Base-by-base conservation (phyloP, 345 rosid species). In the Gossypium stocksii region DNA sequence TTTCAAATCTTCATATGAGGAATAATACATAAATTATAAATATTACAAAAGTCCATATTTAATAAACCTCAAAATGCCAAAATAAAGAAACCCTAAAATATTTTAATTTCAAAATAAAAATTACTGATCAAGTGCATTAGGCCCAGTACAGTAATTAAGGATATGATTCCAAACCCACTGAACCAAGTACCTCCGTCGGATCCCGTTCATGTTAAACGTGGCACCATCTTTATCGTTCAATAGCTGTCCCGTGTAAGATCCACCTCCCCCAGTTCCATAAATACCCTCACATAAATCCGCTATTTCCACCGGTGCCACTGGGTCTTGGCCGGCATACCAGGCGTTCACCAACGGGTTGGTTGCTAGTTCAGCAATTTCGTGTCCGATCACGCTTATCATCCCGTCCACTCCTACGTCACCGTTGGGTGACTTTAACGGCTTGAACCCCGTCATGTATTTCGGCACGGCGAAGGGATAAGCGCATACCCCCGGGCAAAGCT, bases 261-360 rank as follows among this genome's bases (percentile, higher is more conserved):
- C 98, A 12, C 98, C 98, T 2, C 98, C 98, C 4, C 98, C 98
- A 0, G 98, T 90, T 34, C 98, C 98, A 41, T 94, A 94, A 17
- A 94, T 92, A 1, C 98, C 98, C 93, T 94, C 98, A 14, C 98
- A 94, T 56, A 94, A 81, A 71, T 94, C 98, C 7, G 97, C 98
- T 38, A 94, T 92, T 60, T 94, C 98, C 70, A 91, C 97, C 25
- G 98, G 98, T n/a, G 84, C 84, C 9, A 79, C 89, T 60, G 97
- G 97, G 86, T 94, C 98, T 60, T 75, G 78, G 29, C 98, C 98
- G 3, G 98, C 98, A 25, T 89, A 94, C 98, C 98, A 94, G 1
- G 97, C 98, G 85, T 94, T 94, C 70, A 90, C 94, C 70, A 94
- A 73, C 56, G 98, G 98, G 80, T 94, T 94, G 15, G 94, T 86